Percentiles rank a stretch among this genome's conserved stretches.
Conservation (phyloP, 768 basidiomycete species). For the Lentinula guzmanii region DNA sequence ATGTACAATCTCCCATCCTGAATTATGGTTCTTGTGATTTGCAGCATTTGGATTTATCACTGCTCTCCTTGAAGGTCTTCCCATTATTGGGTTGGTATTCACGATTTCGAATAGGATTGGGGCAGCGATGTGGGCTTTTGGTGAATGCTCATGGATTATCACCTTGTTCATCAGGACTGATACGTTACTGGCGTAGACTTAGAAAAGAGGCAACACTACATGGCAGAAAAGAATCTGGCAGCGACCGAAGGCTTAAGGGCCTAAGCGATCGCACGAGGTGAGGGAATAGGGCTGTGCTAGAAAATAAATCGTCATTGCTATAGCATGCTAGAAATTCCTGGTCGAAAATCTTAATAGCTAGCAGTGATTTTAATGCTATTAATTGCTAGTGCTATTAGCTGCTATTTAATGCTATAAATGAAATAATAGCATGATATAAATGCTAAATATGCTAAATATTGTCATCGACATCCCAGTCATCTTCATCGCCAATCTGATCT, state of each 20-base stretch:
- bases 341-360: too few relatives aligned
- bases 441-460: too few relatives aligned
- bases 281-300: too few relatives aligned
- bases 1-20: neutral
- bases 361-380: too few relatives aligned
- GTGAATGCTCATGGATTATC: slow-evolving; percentile 26
- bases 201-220: slow-evolving; percentile 51
- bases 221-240: neutral
- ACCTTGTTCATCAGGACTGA: neutral
- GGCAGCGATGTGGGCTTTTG: slow-evolving; percentile 92
- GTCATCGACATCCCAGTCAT: too few relatives aligned
- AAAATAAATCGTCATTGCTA: too few relatives aligned
- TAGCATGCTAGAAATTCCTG: too few relatives aligned
- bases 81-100: slow-evolving; percentile 77
- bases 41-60: slow-evolving; percentile 84
- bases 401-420: too few relatives aligned
- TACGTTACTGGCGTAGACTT: slow-evolving; percentile 36
- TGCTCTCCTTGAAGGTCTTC: slow-evolving; percentile 74
- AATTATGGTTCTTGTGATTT: neutral
- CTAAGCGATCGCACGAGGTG: neutral
- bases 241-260: neutral
- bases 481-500: too few relatives aligned
- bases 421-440: too few relatives aligned
- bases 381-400: too few relatives aligned
- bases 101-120: slow-evolving; percentile 85